These are phyloP conservation scores for Pseudogymnoascus sp. DNA, from an alignment of 2,329 filamentous ascomycete genomes.

Conservation along the genomic window DNA sequence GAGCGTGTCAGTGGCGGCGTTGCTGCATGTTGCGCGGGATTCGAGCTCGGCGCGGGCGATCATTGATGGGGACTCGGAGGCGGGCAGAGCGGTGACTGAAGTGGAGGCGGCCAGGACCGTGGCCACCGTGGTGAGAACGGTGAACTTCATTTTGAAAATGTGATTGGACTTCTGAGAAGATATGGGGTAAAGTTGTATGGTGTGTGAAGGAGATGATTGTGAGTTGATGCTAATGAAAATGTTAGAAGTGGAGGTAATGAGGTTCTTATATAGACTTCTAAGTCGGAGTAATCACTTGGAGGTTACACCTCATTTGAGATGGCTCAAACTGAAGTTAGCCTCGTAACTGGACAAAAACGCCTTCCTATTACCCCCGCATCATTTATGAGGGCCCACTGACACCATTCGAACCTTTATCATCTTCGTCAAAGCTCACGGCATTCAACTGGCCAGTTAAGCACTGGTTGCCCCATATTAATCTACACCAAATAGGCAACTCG, in stretches of 20 bases:
- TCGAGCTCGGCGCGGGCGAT: not conserved
- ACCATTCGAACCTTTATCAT: not conserved
- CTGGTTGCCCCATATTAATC: not conserved
- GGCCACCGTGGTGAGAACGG: not conserved
- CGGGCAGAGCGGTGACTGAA: not conserved
- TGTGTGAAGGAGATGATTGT: not conserved
- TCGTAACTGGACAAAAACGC: not conserved
- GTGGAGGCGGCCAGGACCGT: not conserved
- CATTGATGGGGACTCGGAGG: not conserved
- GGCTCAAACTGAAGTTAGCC: not conserved
- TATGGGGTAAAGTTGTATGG: not conserved
- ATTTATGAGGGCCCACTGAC: not conserved
- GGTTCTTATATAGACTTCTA: not conserved
- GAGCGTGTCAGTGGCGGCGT: constrained; percentile 36
- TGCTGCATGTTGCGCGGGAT: not conserved
- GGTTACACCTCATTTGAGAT: not conserved
- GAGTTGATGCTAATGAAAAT: not conserved
- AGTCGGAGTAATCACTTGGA: not conserved
- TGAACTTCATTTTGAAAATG: not conserved
- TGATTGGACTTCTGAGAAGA: not conserved
- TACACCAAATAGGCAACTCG: not conserved
- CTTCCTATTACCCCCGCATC: not conserved
- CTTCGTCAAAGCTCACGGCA: not conserved
- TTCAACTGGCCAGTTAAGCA: not conserved
- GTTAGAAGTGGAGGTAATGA: not conserved